Evolutionary conservation across 1,284 basidiomycete genomes (phyloP), one percentile per base, ranked within the genome.

Genomic region (Heliocybe sulcata): DNA sequence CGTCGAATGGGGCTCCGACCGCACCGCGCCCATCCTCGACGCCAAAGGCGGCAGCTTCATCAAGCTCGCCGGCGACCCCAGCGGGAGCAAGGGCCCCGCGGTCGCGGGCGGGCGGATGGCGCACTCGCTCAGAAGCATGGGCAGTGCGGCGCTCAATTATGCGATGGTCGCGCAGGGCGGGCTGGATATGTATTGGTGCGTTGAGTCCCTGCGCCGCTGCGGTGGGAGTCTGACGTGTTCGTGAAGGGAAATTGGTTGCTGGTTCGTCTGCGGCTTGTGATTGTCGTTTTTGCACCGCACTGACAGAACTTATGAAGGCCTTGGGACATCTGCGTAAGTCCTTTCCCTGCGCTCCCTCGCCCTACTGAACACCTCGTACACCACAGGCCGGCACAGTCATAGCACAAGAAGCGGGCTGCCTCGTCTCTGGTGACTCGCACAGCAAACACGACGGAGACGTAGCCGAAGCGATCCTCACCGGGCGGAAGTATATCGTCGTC

Each of bases 1-100:
- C 2, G 78, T 95, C 53, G 95, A 98, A 72, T 98, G 93, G 88
- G 95, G 95, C 26, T 90, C 88, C 1, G 94, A 96, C 68, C 80
- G 95, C 16, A 76, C 77, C 2, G 64, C 71, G 11, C 71, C 72
- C 4, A 76, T 80, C 2, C 78, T 94, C 45, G 69, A 74, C 2
- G 75, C 80, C 55, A 97, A 97, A 66, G 76, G 82, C 0, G 70
- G 69, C 25, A 87, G 86, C 9, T 98, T 92, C 72, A 72, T 80
- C 56, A 81, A 82, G 3, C 81, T 98, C 16, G 86, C 90, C 1
- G 93, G 88, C 1, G 83, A 96, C 62, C 79, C 83, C 1, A 52
- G 20, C 33, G 51, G 51, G 11, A 23, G 51, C n/a, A 29, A 52
- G 27, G 33, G 27, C 3, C 14, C 33, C 74, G 81, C 81, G 11